Evolutionary conservation across 495 filamentous ascomycete species (phyloP), one percentile per base, ranked within the genome.

Genomic region (Apodospora peruviana): DNA sequence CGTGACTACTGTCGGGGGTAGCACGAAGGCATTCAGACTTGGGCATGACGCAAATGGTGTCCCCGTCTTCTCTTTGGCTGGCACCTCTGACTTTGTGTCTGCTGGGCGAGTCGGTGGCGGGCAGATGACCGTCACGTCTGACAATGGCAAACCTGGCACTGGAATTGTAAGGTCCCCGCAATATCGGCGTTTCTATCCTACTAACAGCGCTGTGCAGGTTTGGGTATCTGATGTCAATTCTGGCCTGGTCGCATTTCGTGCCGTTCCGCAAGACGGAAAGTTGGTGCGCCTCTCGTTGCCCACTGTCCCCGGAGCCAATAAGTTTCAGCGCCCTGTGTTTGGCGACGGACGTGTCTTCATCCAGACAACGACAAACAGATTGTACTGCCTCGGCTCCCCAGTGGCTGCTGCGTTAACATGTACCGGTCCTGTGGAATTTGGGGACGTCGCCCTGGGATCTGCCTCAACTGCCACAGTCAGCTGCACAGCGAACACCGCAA

Each of bases 91-190:
- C 9, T 53, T 65, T 5, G 55, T 43, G 23, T 62, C 54, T 37
- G 70, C 68, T 16, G 63, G 65, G 16, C 32, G 32, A n/a, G 32
- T 35, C 16, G 32, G 32, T 9, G 46, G 59, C 21, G 61, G 72
- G 14, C 68, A 66, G 3, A 59, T 59, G 11, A 70, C 66, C 0
- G 57, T 70, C 16, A 73, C 66, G 1, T 60, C 63, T 10, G 59
- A 60, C 46, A 60, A 73, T 21, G 66, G 64, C 19, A 56, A 69
- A 46, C 45, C 58, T 29, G 66, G 65, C 16, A 66, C 66, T 21
- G 69, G 55, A 5, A 50, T 59, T 49, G 37, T 49, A n/a, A n/a
- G n/a, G n/a, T n/a, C n/a, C n/a, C n/a, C n/a, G n/a, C n/a, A n/a
- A n/a, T n/a, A n/a, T n/a, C n/a, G n/a, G n/a, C n/a, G n/a, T n/a